These are phyloP conservation scores for Colletotrichum phormii DNA, from an alignment of 2,329 filamentous ascomycete species.

Conservation along the genomic window DNA sequence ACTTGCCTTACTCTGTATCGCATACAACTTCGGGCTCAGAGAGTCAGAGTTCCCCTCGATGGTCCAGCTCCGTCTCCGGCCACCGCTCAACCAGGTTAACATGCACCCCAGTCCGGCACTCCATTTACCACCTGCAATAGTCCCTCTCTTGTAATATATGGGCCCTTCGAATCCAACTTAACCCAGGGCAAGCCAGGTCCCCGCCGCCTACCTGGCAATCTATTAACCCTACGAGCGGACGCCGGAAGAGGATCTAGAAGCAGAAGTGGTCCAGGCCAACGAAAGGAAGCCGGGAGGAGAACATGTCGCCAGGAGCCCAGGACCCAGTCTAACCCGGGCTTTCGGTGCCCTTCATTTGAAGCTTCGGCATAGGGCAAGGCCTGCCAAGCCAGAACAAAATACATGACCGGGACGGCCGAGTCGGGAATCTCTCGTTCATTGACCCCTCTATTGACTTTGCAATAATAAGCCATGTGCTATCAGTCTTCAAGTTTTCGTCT, in stretches of 20 bases:
- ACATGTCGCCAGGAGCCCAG: background rate
- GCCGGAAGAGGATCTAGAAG: constrained; percentile 5
- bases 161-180: constrained; percentile 3
- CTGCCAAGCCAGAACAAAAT: background rate
- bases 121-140: background rate
- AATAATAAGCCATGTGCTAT: background rate
- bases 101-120: constrained; percentile 29
- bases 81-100: background rate
- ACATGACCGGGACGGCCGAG: background rate
- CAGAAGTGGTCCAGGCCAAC: background rate
- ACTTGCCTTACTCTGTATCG: too few species aligned
- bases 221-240: background rate
- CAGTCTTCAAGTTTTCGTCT: background rate
- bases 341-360: constrained; percentile 1
- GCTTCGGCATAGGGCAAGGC: background rate
- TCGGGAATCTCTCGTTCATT: background rate
- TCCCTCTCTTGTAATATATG: constrained; percentile 7
- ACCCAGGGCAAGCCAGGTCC: background rate
- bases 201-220: background rate
- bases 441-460: background rate
- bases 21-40: too few species aligned
- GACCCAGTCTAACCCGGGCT: constrained; percentile 9
- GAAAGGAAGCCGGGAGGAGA: constrained; percentile 6
- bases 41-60: background rate
- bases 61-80: background rate